A percentile compares a stretch with the other conserved stretches of the same genome.
Conservation (phyloP, 1,139 yeast species). For the Suhomyces terraborum region DNA sequence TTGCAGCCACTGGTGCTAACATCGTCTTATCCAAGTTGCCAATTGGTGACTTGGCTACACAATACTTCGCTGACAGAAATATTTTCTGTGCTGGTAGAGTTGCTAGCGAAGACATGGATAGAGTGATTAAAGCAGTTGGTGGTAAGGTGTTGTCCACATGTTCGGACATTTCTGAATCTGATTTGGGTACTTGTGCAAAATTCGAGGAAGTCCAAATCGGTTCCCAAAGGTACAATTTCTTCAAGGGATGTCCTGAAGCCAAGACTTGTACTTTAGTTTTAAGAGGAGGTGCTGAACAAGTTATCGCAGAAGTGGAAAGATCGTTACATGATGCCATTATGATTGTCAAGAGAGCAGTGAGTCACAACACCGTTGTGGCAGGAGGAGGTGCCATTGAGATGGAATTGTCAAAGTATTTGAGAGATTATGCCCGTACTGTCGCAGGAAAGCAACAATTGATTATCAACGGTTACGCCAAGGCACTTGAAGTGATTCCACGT, state of each 20-base stretch:
- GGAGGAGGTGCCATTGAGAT: constrained; percentile 99
- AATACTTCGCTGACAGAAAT: constrained; percentile 93
- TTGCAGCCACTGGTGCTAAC: constrained; percentile 83
- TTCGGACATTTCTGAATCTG: constrained; percentile 64
- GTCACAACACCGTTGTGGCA: constrained; percentile 85
- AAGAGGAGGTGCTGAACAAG: constrained; percentile 99
- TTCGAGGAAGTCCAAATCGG: constrained; percentile 97
- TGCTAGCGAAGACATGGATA: constrained; percentile 81
- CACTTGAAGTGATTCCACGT: constrained; percentile 93
- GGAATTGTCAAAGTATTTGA: constrained; percentile 87
- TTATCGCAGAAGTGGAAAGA: constrained; percentile 96
- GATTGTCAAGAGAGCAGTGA: constrained; percentile 95
- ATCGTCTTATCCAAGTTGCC: constrained; percentile 93
- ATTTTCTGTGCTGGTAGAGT: constrained; percentile 99
- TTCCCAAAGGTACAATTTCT: constrained; percentile 88
- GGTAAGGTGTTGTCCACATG: constrained; percentile 89
- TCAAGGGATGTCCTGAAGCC: constrained; percentile 89
- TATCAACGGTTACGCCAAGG: constrained; percentile 89
- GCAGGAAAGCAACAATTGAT: constrained; percentile 96
- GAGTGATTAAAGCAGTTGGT: constrained; percentile 93
- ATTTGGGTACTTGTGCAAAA: constrained; percentile 80
- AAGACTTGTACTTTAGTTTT: constrained; percentile 90
- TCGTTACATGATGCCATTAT: constrained; percentile 97
- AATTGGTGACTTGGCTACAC: constrained; percentile 97
- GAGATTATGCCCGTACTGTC: constrained; percentile 83